Conservation (phyloP, 345 rosid species). For the Cochlearia excelsa region DNA sequence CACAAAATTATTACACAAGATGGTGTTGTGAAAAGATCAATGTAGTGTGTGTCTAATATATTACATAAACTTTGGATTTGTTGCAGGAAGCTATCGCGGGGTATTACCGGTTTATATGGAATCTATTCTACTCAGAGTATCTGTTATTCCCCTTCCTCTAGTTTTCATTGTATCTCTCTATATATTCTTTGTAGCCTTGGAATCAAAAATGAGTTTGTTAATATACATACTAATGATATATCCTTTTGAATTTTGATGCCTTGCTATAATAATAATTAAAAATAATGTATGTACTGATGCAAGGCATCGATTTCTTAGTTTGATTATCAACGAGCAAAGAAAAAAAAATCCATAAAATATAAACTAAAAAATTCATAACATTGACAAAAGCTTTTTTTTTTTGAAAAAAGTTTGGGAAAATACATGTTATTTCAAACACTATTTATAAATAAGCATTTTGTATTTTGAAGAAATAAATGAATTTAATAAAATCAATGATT, state of each 20-base stretch:
- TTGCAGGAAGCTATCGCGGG: slow-evolving; percentile 82
- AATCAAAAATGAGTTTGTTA: slow-evolving; percentile 3
- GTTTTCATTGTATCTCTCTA: slow-evolving; percentile 11
- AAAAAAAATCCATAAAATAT: too few species aligned
- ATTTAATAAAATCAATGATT: too few species aligned
- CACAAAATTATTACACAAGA: too few species aligned
- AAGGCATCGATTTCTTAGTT: too few species aligned
- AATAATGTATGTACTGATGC: too few species aligned
- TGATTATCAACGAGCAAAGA: too few species aligned
- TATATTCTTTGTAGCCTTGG: slow-evolving; percentile 17
- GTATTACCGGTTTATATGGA: slow-evolving; percentile 85
- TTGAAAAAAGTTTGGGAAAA: too few species aligned
- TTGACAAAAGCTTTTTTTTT: too few species aligned
- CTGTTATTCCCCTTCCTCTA: slow-evolving; percentile 74
- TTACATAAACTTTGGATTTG: slow-evolving; percentile 7
- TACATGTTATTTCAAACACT: too few species aligned
- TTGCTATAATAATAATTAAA: not conserved
- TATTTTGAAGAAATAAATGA: too few species aligned
- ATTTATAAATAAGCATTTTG: too few species aligned
- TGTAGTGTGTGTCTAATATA: slow-evolving; percentile 18
- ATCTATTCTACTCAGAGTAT: slow-evolving; percentile 89
- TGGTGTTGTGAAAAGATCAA: not conserved
- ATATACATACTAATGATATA: slow-evolving; percentile 24
- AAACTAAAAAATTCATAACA: too few species aligned
- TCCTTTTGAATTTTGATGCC: slow-evolving; percentile 18